Evolutionary conservation across 805 yeast species (phyloP).

Genomic region (Spencermartinsiella europaea): DNA sequence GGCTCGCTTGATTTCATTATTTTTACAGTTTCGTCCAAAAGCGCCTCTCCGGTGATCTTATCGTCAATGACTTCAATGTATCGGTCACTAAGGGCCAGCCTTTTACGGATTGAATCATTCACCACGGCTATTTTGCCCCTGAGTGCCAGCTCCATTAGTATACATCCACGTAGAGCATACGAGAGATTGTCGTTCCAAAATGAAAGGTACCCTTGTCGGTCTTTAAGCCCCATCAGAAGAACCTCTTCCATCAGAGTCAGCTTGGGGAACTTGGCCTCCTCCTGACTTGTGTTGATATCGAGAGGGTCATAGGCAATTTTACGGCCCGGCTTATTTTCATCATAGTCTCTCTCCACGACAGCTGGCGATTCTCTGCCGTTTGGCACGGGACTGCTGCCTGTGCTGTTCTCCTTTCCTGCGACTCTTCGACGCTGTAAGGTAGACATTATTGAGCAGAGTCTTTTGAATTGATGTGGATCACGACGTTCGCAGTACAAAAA

Average conservation of each 20-base stretch:
- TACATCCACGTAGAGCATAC: constrained; percentile 92
- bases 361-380: neutral
- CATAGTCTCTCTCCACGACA: neutral
- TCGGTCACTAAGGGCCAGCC: constrained; percentile 84
- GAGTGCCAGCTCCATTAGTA: constrained; percentile 84
- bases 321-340: constrained; percentile 38
- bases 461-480: too few species aligned
- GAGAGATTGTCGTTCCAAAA: constrained; percentile 98
- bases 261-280: constrained; percentile 53
- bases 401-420: constrained; percentile 16
- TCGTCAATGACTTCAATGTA: constrained; percentile 81
- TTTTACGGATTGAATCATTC: constrained; percentile 85
- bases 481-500: too few species aligned
- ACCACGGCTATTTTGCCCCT: constrained; percentile 84
- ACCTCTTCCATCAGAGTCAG: constrained; percentile 97
- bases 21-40: constrained; percentile 88
- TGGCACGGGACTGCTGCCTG: neutral
- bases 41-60: constrained; percentile 87
- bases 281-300: constrained; percentile 45
- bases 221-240: constrained; percentile 84
- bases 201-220: constrained; percentile 90
- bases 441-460: too few species aligned
- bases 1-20: constrained; percentile 83
- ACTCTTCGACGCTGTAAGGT: constrained; percentile 28
- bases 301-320: constrained; percentile 79